Evolutionary conservation across 2,329 filamentous ascomycete species (phyloP), one percentile per base, ranked within the genome.

Genomic region (Chaetomiaceae sp.): DNA sequence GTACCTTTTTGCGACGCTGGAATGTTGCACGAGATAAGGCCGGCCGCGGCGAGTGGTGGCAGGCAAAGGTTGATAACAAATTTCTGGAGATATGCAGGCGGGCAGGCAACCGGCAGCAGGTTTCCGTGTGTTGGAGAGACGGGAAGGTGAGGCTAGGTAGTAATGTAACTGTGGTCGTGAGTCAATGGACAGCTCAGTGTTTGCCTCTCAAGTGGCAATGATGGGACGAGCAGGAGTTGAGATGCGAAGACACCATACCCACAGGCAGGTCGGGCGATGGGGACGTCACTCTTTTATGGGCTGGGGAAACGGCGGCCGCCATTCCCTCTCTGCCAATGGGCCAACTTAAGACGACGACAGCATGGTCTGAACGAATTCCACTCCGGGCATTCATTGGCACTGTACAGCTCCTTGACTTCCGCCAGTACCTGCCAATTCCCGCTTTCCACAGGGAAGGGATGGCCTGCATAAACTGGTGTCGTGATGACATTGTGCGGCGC

Each of bases 21-120:
- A 38, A 47, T 49, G 53, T 53, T 32, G 49, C 22, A 55, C 55
- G 38, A 56, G 52, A 56, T 56, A 56, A 55, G 51, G 43, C 32
- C 42, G 22, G 40, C 33, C 14, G 37, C 36, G 45, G 40, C 48
- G 51, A 52, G 46, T 51, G 54, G 54, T 45, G 54, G 49, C 38
- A 42, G 22, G 22, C 22, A 24, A 33, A 12, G 38, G 26, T 45
- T 39, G 53, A 56, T 52, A 52, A 50, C 12, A 48, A 41, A 43
- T 41, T 44, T 45, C 48, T 47, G 50, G 45, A 53, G 53, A 53
- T 52, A 57, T 41, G 24, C 42, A 46, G 22, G n/a, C n/a, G n/a
- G 27, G 45, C 14, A 27, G 15, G 24, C 15, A 19, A n/a, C 14
- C 22, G 18, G 17, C 7, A 33, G 42, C 12, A 24, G 38, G 14